Evolutionary conservation across 2,329 filamentous ascomycete genomes (phyloP).

Genomic region (Aspergillus uvarum): DNA sequence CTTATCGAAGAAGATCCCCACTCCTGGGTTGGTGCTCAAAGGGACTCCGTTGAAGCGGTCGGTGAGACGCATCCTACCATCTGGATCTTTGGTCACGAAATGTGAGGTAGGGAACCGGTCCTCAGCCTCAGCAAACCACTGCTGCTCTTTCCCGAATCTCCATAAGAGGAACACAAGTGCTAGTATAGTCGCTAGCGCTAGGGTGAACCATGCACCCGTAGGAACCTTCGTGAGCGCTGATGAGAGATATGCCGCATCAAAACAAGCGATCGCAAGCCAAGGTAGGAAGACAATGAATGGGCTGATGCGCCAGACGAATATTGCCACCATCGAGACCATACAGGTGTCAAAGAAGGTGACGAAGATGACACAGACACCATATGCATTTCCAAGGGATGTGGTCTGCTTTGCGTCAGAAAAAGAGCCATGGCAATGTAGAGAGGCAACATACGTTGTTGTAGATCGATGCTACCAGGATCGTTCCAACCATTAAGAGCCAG

Average conservation of each 20-base stretch:
- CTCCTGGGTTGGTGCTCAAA: slow-evolving; percentile 55
- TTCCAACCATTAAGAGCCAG: slow-evolving; percentile 74
- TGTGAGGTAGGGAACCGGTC: slow-evolving; percentile 55
- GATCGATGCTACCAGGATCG: slow-evolving; percentile 70
- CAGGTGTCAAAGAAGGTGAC: slow-evolving; percentile 77
- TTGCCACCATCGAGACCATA: slow-evolving; percentile 69
- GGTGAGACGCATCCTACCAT: slow-evolving; percentile 7
- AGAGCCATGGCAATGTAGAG: not conserved
- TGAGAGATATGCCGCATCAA: slow-evolving; percentile 68
- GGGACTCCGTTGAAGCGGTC: slow-evolving; percentile 36
- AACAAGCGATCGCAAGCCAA: slow-evolving; percentile 36
- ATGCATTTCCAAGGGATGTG: slow-evolving; percentile 69
- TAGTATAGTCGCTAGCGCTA: slow-evolving; percentile 63
- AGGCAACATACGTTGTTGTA: slow-evolving; percentile 59
- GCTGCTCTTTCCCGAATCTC: slow-evolving; percentile 76
- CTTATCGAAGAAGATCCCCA: slow-evolving; percentile 79
- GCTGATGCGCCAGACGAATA: slow-evolving; percentile 72
- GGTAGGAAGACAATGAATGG: slow-evolving; percentile 64
- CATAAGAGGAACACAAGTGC: slow-evolving; percentile 68
- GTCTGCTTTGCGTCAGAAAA: slow-evolving; percentile 45
- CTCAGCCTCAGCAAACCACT: slow-evolving; percentile 68
- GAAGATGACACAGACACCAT: slow-evolving; percentile 76
- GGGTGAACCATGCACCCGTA: slow-evolving; percentile 74
- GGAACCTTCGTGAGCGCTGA: slow-evolving; percentile 71
- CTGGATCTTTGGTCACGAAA: slow-evolving; percentile 8